phyloP scores from a whole-genome alignment of 148 eudicot genomes.

The Vaccinium vitisidaea region DNA sequence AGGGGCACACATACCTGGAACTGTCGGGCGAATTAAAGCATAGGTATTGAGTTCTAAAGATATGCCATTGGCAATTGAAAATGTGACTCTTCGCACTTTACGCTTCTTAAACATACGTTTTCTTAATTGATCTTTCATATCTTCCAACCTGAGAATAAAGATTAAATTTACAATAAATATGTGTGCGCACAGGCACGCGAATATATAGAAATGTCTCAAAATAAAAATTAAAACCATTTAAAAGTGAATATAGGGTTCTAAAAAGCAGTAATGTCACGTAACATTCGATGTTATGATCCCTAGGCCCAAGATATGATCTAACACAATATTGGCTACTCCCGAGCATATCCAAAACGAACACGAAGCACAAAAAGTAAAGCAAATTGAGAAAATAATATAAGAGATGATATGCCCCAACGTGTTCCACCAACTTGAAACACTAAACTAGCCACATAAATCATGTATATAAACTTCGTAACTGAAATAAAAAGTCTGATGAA shows the following conservation, averaged over 20 bases:
- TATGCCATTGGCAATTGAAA: constrained; percentile 67
- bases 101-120: constrained; percentile 93
- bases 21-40: constrained; percentile 90
- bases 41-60: constrained; percentile 83
- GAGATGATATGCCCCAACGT: not conserved
- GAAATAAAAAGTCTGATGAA: constrained; percentile 3
- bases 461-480: not conserved
- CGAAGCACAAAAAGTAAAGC: too few species aligned
- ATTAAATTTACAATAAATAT: not conserved
- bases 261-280: too few species aligned
- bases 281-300: too few species aligned
- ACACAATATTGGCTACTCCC: too few species aligned
- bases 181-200: not conserved
- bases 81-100: constrained; percentile 72
- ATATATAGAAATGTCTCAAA: not conserved
- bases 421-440: not conserved
- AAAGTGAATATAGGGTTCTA: too few species aligned
- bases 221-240: too few species aligned
- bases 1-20: constrained; percentile 55
- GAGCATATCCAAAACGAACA: too few species aligned
- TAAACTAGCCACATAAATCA: not conserved
- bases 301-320: too few species aligned
- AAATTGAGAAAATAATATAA: not conserved
- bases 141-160: constrained; percentile 55
- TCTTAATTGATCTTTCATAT: constrained; percentile 73